A percentile compares a stretch with the other conserved stretches of the same genome.
Conservation (phyloP, 352 stramenopile species). For the Pythium rhizo-oryzae region DNA sequence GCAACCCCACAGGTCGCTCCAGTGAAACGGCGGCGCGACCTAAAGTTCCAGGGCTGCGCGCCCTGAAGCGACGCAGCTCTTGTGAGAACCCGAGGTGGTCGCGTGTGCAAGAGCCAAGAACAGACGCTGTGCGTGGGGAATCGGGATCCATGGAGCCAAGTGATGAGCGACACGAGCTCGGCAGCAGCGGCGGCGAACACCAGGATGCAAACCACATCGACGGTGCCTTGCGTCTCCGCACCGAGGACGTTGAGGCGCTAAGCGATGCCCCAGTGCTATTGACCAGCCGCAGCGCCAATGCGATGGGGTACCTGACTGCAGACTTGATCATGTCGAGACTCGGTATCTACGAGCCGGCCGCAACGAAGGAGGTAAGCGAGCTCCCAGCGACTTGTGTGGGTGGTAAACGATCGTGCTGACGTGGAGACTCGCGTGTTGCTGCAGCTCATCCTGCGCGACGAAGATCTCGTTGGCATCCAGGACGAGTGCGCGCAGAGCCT, state of each 20-base stretch:
- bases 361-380: constrained; percentile 61
- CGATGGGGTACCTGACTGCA: constrained; percentile 34
- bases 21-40: constrained; percentile 11
- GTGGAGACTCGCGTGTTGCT: background rate
- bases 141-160: constrained; percentile 1
- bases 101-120: background rate
- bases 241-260: background rate
- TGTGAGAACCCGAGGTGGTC: background rate
- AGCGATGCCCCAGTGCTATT: constrained; percentile 1
- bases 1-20: background rate
- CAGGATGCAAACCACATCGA: background rate
- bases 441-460: constrained; percentile 80
- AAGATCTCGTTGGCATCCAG: constrained; percentile 51
- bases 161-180: constrained; percentile 5
- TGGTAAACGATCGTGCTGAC: background rate
- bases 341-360: constrained; percentile 61
- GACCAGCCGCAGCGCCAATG: constrained; percentile 21
- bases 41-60: background rate
- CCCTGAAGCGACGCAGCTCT: constrained; percentile 5
- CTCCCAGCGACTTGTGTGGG: too few relatives aligned
- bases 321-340: constrained; percentile 62
- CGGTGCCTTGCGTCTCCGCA: background rate
- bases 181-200: background rate
- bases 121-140: background rate
- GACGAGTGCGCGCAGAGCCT: constrained; percentile 59